Conservation (phyloP, 768 basidiomycete genomes). For the Kwoniella mangroviensis region DNA sequence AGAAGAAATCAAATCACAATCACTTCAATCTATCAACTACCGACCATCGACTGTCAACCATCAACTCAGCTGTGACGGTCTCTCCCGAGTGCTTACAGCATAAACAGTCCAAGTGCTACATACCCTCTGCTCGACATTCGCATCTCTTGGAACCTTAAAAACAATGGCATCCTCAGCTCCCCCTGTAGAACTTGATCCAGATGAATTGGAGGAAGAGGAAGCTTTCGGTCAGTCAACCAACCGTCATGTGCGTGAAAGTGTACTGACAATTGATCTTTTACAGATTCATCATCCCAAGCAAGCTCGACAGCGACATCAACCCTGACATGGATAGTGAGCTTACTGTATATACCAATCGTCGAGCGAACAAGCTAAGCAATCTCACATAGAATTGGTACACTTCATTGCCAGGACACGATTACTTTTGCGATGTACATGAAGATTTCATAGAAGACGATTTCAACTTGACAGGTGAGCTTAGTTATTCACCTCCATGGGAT, state of each 20-base stretch:
- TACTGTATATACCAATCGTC: neutral
- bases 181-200: constrained; percentile 38
- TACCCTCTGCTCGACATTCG: neutral
- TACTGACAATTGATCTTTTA: neutral
- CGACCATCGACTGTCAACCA: no score
- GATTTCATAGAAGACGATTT: constrained; percentile 99
- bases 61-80: neutral
- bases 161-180: constrained; percentile 20
- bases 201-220: constrained; percentile 38
- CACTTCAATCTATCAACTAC: no score
- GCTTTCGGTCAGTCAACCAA: constrained; percentile 38
- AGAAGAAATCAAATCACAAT: no score
- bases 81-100: neutral
- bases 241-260: neutral
- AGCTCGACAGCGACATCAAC: constrained; percentile 57
- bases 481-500: no score
- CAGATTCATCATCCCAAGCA: constrained; percentile 55
- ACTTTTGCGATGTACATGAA: constrained; percentile 96
- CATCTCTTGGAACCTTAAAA: neutral
- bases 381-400: constrained; percentile 55
- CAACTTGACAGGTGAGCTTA: constrained; percentile 85
- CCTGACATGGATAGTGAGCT: constrained; percentile 56
- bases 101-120: neutral
- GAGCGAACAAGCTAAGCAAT: constrained; percentile 18
- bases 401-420: constrained; percentile 70